Percentiles rank a stretch among this genome's conserved stretches.
Evolutionary conservation across 371 early-diverging fungal species (phyloP).

Genomic region (Pancytospora epiphaga): DNA sequence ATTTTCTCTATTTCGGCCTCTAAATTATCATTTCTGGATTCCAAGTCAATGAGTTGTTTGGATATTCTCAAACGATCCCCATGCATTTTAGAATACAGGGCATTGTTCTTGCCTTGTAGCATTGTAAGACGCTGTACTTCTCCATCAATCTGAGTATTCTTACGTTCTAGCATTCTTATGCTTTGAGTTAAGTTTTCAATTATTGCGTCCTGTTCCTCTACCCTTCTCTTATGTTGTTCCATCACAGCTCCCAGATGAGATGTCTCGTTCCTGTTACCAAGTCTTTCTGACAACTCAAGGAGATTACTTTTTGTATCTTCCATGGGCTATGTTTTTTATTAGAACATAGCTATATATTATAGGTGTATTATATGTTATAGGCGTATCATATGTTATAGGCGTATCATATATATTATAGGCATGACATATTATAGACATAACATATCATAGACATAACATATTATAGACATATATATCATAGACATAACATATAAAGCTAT

Average conservation of each 20-base stretch:
- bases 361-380: too few species aligned
- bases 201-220: background rate
- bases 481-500: too few species aligned
- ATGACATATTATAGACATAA: too few species aligned
- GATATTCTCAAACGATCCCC: constrained; percentile 30
- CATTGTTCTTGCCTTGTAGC: constrained; percentile 30
- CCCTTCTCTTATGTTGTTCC: background rate
- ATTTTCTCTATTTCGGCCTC: constrained; percentile 11
- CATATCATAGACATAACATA: too few species aligned
- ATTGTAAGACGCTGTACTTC: constrained; percentile 23
- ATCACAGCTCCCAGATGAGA: background rate
- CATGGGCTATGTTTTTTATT: background rate
- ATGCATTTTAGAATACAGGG: constrained; percentile 11
- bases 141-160: constrained; percentile 18
- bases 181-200: background rate
- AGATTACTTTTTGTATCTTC: background rate
- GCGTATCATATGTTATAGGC: too few species aligned
- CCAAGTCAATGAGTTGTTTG: constrained; percentile 33
- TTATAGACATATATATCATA: too few species aligned
- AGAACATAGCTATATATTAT: too few species aligned
- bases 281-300: background rate
- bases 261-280: background rate
- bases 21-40: constrained; percentile 36
- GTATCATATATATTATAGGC: too few species aligned
- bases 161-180: background rate